Base-by-base conservation (phyloP, 176 grass and related monocot species). In the Oryza coarctata region DNA sequence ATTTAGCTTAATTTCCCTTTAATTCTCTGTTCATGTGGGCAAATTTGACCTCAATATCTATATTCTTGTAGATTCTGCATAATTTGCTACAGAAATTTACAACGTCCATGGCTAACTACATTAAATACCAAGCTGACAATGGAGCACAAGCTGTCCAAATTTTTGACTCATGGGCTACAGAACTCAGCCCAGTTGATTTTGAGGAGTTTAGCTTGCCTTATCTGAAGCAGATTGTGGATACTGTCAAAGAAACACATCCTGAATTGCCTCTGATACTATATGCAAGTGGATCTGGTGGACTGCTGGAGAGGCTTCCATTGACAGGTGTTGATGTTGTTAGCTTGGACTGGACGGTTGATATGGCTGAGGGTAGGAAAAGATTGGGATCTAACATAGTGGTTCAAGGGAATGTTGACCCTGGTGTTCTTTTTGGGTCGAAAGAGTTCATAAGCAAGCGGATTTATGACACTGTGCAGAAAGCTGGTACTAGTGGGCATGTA, bases 281-380 rank as follows among this genome's bases (percentile, higher is more conserved):
- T 84, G 95, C 95, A 72, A 95, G 92, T 87, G 95, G 95, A 62
- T 95, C 95, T 50, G 95, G 95, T 57, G 95, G 95, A 40, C 88
- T 98, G 60, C 64, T 98, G 45, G 95, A 98, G 85, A 87, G 95
- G 73, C 87, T 95, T 82, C 89, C 92, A 41, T 88, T 87, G 67
- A 91, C 92, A 35, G 90, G 95, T 38, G 90, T 95, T 34, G 95
- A 98, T 81, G 95, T 98, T 74, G 92, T 98, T 15, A 98, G 92
- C 76, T 92, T 98, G 78, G 95, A 98, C 80, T 98, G 95, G 95
- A 95, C 90, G 0, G 95, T 98, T 43, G 95, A 98, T 82, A 98
- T 98, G 90, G 95, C 88, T 49, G 95, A 98, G 77, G 95, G 95
- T 4, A 86, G 95, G 58, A 90, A 63, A 91, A 84, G 95, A 70